Base-by-base conservation (phyloP, 345 rosid species). In the Bruguiera gymnorhiza region DNA sequence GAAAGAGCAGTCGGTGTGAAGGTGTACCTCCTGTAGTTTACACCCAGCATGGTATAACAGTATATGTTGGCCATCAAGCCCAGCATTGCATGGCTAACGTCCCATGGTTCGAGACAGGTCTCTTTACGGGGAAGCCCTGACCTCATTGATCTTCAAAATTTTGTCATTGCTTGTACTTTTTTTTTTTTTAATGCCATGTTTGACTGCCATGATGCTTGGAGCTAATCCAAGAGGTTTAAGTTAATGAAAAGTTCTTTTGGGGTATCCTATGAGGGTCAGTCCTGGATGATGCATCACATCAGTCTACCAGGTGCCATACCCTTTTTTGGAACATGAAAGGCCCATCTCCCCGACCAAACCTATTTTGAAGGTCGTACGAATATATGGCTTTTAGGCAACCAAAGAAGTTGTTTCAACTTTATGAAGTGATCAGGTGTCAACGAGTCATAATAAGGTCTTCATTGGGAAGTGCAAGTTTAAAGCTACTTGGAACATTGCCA, bases 271-370 rank as follows among this genome's bases (percentile, higher is more conserved):
- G 79, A 80, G 67, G 27, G 82, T 57, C 77, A 15, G 50, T 11
- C 50, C 68, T 78, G 76, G 75, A n/a, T 74, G 76, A 72, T 75
- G 70, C 69, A 32, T 78, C 68, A 64, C 65, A 46, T 62, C 70
- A 65, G 62, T 60, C 76, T 69, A 56, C 66, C 66, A 34, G 74
- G 62, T 78, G 76, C 75, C 75, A 62, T 63, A 53, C 48, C 50
- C 74, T 78, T 79, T 77, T 75, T 21, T 64, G 73, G 66, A 75
- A 76, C 78, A 80, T 19, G 16, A 20, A 31, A 72, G 86, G 23
- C 75, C 86, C 84, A 83, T 34, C 10, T 8, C 88, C 63, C 67
- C 46, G 67, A 68, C 70, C 70, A 36, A 66, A 36, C 78, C 62
- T 55, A 26, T 62, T 69, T 65, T 32, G 50, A 67, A 66, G 59